Conservation (phyloP, 257 asterid genomes). For the Perilla frutescens region DNA sequence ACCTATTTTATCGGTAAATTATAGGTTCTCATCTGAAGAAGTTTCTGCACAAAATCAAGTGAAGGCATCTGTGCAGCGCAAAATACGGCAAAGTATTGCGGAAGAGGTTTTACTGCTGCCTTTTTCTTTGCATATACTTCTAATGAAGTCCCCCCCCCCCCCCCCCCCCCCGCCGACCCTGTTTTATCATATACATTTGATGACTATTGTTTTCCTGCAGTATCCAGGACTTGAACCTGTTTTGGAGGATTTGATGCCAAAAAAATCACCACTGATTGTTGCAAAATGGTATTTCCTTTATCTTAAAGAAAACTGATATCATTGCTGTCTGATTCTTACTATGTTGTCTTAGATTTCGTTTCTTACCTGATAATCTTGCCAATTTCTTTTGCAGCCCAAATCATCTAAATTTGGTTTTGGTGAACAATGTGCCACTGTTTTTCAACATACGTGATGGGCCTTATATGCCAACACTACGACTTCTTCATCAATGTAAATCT, state of each 20-base stretch:
- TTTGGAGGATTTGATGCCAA: conserved; percentile 91
- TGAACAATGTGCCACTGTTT: conserved; percentile 91
- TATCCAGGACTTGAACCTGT: conserved; percentile 90
- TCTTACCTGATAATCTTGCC: conserved; percentile 31
- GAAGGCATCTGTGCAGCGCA: conserved; percentile 97
- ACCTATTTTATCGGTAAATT: conserved; percentile 22
- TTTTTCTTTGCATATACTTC: conserved; percentile 25
- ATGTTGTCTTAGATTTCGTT: conserved; percentile 18
- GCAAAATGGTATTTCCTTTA: conserved; percentile 77
- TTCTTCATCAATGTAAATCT: conserved; percentile 95
- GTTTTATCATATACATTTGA: conserved; percentile 18
- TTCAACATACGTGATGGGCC: conserved; percentile 99
- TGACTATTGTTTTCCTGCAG: conserved; percentile 48
- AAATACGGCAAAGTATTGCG: conserved; percentile 88
- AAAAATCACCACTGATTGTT: conserved; percentile 91
- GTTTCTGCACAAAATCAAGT: conserved; percentile 99
- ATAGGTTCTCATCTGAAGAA: conserved; percentile 92
- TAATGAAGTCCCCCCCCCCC: background rate
- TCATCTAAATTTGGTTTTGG: conserved; percentile 96
- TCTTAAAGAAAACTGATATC: conserved; percentile 21
- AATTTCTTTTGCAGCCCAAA: conserved; percentile 64
- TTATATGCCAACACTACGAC: conserved; percentile 97
- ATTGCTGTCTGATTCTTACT: conserved; percentile 5
- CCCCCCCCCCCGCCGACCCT: background rate
- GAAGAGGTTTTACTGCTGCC: conserved; percentile 72